phyloP scores from a whole-genome alignment of 495 filamentous ascomycete genomes.

The Xylaria venustula region DNA sequence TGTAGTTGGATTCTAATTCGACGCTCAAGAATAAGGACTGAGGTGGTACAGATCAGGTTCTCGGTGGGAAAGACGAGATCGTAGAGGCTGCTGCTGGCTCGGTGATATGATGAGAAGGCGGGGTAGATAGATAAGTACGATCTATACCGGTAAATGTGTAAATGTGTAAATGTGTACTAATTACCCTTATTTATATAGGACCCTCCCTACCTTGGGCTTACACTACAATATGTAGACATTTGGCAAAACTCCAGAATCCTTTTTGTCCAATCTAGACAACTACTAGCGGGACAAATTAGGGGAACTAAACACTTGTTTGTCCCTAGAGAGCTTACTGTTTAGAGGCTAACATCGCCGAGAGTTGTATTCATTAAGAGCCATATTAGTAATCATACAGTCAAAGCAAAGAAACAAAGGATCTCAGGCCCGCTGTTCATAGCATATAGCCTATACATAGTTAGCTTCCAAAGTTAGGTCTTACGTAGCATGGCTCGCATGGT shows the following conservation, averaged over 20 bases:
- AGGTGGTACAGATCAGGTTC: neutral
- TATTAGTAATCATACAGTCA: neutral
- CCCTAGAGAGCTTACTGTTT: conserved; percentile 7
- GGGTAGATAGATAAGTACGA: neutral
- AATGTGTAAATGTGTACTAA: too few species aligned
- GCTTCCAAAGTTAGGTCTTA: neutral
- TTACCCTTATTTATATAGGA: too few species aligned
- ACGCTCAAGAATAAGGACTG: neutral
- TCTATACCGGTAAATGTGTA: too few species aligned
- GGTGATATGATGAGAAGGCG: conserved; percentile 2
- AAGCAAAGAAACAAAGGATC: neutral
- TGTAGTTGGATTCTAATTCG: neutral
- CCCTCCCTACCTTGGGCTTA: neutral
- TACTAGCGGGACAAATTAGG: neutral
- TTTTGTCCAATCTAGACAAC: neutral
- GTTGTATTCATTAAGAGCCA: neutral
- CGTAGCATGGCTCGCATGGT: neutral
- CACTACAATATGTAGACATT: neutral
- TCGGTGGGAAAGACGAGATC: neutral
- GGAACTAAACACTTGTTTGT: neutral
- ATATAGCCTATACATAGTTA: neutral
- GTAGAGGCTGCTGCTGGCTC: neutral
- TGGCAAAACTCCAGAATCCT: neutral
- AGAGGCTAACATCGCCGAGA: neutral
- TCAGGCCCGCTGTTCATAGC: neutral